Evolutionary conservation across 1,284 basidiomycete genomes (phyloP).

Genomic region (Trichosporon sp.): DNA sequence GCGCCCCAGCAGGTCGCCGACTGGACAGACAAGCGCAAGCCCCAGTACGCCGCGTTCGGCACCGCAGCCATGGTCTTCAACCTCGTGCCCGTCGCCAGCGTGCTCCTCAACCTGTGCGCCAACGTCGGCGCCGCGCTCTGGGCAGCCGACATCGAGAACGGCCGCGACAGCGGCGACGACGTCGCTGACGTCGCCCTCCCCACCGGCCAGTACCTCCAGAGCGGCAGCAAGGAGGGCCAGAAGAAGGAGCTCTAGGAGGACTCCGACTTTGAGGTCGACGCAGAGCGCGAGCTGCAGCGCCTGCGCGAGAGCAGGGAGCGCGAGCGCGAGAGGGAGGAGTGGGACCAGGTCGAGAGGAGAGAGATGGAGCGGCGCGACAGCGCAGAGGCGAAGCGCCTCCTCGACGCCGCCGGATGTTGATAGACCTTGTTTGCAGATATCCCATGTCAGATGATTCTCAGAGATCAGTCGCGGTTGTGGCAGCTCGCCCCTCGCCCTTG

Average conservation of each 20-base stretch:
- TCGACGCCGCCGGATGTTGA: neutral
- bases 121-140: conserved; percentile 66
- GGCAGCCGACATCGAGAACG: conserved; percentile 55
- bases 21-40: conserved; percentile 52
- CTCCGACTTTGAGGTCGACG: neutral
- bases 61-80: conserved; percentile 59
- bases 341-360: neutral
- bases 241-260: conserved; percentile 2
- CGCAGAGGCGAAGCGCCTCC: neutral
- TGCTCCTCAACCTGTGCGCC: conserved; percentile 52
- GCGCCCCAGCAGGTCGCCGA: conserved; percentile 40
- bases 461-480: neutral
- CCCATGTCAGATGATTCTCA: neutral
- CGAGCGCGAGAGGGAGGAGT: neutral
- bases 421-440: neutral
- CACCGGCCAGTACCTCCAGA: neutral
- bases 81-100: conserved; percentile 60
- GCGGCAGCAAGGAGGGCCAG: neutral
- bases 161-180: neutral
- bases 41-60: conserved; percentile 61
- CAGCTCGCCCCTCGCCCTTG: neutral
- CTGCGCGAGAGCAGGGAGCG: neutral
- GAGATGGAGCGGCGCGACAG: neutral
- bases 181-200: conserved; percentile 8
- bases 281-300: neutral